Percentiles rank a stretch among this genome's conserved stretches.
phyloP scores from a whole-genome alignment of 345 rosid species.

The Eucalyptus leucophloia region DNA sequence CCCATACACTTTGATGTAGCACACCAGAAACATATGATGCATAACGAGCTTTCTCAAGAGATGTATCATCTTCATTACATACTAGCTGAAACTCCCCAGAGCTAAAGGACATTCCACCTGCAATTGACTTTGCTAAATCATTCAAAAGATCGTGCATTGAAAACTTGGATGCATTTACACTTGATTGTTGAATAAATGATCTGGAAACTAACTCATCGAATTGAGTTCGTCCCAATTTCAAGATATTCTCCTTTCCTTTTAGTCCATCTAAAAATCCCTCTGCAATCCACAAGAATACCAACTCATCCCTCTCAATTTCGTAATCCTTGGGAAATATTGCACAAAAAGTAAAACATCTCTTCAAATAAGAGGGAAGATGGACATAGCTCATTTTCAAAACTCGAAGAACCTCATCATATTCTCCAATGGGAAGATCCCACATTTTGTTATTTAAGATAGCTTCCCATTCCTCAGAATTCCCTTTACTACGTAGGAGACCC shows the following conservation, averaged over 20 bases:
- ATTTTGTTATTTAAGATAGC: no score
- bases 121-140: no score
- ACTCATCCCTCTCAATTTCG: background rate
- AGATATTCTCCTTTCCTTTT: no score
- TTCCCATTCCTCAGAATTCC: background rate
- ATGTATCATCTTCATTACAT: background rate
- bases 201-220: fast-evolving
- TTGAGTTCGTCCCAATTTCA: background rate
- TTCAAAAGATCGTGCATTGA: background rate
- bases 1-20: background rate
- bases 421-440: background rate
- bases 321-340: background rate
- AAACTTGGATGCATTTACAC: no score
- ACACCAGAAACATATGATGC: fast-evolving
- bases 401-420: background rate
- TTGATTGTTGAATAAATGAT: background rate
- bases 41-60: background rate
- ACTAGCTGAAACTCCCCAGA: background rate
- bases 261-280: background rate
- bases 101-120: no score
- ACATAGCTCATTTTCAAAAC: background rate
- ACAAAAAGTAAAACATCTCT: background rate
- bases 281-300: background rate
- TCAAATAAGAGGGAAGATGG: background rate
- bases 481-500: fast-evolving